phyloP scores from a whole-genome alignment of 2,329 filamentous ascomycete genomes.

The Monilinia polystroma region DNA sequence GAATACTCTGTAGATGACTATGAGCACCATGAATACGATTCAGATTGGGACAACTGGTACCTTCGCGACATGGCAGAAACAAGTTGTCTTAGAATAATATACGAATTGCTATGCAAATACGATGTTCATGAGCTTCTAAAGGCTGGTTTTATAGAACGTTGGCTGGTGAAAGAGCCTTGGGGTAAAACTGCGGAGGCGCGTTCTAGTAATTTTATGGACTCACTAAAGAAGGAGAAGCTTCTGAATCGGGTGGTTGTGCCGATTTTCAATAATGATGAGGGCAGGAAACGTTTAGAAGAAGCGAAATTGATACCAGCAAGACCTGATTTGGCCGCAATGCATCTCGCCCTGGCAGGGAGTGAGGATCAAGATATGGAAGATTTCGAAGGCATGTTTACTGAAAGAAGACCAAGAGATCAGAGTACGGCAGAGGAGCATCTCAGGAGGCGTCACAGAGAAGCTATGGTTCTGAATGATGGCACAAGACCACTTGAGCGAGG shows the following conservation, averaged over 20 bases:
- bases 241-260: conserved; percentile 50
- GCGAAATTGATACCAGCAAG: conserved; percentile 34
- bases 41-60: conserved; percentile 61
- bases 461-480: conserved; percentile 89
- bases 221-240: conserved; percentile 31
- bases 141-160: conserved; percentile 67
- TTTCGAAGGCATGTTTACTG: conserved; percentile 37
- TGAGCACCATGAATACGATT: conserved; percentile 53
- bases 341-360: conserved; percentile 50
- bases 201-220: conserved; percentile 50
- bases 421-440: conserved; percentile 68
- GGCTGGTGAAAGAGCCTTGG: conserved; percentile 73
- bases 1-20: conserved; percentile 54
- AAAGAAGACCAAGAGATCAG: conserved; percentile 49
- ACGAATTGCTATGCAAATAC: conserved; percentile 53
- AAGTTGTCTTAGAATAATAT: conserved; percentile 54
- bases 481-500: conserved; percentile 68
- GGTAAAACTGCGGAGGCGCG: conserved; percentile 56
- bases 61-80: conserved; percentile 62
- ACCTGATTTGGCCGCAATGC: conserved; percentile 20
- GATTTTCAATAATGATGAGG: conserved; percentile 36
- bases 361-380: conserved; percentile 48
- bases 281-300: conserved; percentile 34
- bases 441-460: conserved; percentile 75
- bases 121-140: conserved; percentile 56